Percentiles rank a stretch among this genome's conserved stretches.
Evolutionary conservation across 1,284 basidiomycete species (phyloP).

Genomic region (Mycena citricolor): DNA sequence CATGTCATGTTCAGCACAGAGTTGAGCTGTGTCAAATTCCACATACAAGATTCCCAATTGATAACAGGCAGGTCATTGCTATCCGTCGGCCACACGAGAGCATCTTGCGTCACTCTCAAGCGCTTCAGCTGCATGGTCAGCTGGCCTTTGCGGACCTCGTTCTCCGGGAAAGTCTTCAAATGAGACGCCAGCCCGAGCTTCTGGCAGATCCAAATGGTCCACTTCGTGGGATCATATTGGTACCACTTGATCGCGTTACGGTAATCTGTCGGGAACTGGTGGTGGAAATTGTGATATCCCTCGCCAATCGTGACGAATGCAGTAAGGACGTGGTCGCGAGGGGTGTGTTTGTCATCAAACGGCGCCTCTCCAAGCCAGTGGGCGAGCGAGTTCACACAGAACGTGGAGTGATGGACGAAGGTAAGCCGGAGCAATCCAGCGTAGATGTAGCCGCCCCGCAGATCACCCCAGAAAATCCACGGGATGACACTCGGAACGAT

Average conservation of each 20-base stretch:
- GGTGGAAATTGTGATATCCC: constrained; percentile 89
- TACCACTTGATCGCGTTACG: constrained; percentile 81
- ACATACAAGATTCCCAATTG: constrained; percentile 71
- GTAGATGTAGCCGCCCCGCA: constrained; percentile 71
- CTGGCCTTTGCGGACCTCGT: constrained; percentile 78
- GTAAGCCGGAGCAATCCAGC: constrained; percentile 67
- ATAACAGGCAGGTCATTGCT: constrained; percentile 66
- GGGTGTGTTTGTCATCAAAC: constrained; percentile 83
- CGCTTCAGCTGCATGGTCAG: constrained; percentile 79
- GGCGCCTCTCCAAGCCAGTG: constrained; percentile 82
- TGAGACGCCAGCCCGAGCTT: constrained; percentile 70
- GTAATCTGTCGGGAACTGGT: constrained; percentile 82
- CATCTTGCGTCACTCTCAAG: constrained; percentile 57
- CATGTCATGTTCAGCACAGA: not conserved
- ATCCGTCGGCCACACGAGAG: constrained; percentile 66
- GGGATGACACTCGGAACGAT: constrained; percentile 65
- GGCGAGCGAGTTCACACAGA: constrained; percentile 83
- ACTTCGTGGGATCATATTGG: constrained; percentile 75
- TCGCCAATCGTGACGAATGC: constrained; percentile 79
- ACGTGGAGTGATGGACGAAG: constrained; percentile 86
- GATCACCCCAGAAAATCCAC: constrained; percentile 75
- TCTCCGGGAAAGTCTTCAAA: constrained; percentile 79
- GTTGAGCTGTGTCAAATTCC: constrained; percentile 28
- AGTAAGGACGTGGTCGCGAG: constrained; percentile 73
- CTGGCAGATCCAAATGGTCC: constrained; percentile 68